phyloP scores from a whole-genome alignment of 2,329 filamentous ascomycete species.

The Monascus ruber region DNA sequence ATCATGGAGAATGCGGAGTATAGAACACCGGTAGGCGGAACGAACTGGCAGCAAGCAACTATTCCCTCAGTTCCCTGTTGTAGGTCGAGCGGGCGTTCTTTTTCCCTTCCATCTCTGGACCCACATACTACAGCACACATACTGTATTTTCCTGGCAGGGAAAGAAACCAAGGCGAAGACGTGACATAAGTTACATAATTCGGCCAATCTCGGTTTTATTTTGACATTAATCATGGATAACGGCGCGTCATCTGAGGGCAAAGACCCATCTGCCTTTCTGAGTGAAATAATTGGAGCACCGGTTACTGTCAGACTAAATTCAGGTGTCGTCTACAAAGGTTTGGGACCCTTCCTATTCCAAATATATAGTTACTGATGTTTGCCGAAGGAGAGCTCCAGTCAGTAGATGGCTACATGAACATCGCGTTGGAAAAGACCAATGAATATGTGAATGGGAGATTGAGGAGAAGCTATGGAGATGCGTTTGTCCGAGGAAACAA shows the following conservation, averaged over 20 bases:
- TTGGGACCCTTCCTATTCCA: conserved; percentile 2
- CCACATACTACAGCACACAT: no score
- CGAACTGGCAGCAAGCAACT: no score
- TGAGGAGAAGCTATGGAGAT: conserved; percentile 78
- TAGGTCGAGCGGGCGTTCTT: no score
- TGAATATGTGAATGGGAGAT: conserved; percentile 76
- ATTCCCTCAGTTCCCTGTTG: no score
- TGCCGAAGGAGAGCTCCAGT: conserved; percentile 72
- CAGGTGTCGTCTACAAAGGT: conserved; percentile 98
- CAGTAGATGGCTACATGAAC: conserved; percentile 99
- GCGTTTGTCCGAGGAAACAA: conserved; percentile 96
- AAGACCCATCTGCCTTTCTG: conserved; percentile 87
- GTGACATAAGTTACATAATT: no score
- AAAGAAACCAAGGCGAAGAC: no score
- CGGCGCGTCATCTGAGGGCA: conserved; percentile 57
- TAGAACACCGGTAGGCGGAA: no score
- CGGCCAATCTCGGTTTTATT: background rate
- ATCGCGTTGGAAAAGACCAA: conserved; percentile 93
- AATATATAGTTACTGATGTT: conserved; percentile 3
- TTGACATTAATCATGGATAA: conserved; percentile 56
- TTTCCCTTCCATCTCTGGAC: no score
- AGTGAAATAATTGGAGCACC: conserved; percentile 88
- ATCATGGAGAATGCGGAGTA: no score
- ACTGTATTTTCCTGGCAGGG: no score
- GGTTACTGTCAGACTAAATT: conserved; percentile 95